Conservation (phyloP, 805 yeast species). For the Yamadazyma sp. region DNA sequence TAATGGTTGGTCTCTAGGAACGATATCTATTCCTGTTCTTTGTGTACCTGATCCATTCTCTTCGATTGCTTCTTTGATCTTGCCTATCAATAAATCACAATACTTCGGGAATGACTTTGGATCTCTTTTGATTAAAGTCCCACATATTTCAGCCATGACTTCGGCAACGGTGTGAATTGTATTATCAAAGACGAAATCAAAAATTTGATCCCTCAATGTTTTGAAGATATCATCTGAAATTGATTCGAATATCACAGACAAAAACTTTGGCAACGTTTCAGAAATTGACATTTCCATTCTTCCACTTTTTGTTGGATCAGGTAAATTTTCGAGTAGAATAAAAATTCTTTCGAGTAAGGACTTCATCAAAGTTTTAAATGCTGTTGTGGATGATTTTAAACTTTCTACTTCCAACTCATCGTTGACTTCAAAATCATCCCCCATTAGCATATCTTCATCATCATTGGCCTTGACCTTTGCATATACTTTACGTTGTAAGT, state of each 20-base stretch:
- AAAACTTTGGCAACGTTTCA: constrained; percentile 33
- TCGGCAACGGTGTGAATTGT: constrained; percentile 61
- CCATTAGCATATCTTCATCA: neutral
- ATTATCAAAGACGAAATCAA: constrained; percentile 58
- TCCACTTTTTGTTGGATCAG: constrained; percentile 51
- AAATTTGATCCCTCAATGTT: constrained; percentile 43
- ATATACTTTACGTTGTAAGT: constrained; percentile 45
- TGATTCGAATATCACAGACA: constrained; percentile 49
- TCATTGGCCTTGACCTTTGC: constrained; percentile 11
- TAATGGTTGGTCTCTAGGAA: constrained; percentile 75
- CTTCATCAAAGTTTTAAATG: constrained; percentile 59
- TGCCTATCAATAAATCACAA: constrained; percentile 43
- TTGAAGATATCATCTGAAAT: constrained; percentile 55
- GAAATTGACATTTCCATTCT: constrained; percentile 50
- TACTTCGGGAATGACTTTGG: constrained; percentile 46
- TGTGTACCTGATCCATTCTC: constrained; percentile 80
- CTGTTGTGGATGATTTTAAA: constrained; percentile 67
- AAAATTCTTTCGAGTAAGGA: constrained; percentile 58
- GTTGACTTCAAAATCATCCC: neutral
- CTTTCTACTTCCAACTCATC: constrained; percentile 48
- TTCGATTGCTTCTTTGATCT: constrained; percentile 61
- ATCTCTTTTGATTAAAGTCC: constrained; percentile 65
- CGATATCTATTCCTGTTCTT: constrained; percentile 61
- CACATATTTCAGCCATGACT: constrained; percentile 68
- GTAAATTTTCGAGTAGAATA: constrained; percentile 63